These are phyloP conservation scores for Scenedesmus sp. DNA, from an alignment of 163 green algal genomes.

Conservation along the genomic window DNA sequence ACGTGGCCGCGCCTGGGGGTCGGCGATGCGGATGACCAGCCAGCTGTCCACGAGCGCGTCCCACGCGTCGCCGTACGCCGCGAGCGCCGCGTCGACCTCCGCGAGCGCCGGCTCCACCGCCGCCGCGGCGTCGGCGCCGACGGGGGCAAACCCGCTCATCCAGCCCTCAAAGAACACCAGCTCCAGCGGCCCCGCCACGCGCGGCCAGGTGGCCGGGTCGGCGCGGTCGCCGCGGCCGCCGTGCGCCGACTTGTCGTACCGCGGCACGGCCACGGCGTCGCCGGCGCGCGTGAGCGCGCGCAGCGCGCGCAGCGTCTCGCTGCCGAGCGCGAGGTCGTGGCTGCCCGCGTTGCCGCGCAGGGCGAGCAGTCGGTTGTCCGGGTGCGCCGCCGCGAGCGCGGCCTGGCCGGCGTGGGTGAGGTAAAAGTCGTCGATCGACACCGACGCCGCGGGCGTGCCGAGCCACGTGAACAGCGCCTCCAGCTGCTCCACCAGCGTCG, in stretches of 20 bases:
- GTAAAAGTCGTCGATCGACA: constrained; percentile 99
- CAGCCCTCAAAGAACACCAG: constrained; percentile 98
- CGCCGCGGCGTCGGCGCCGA: constrained; percentile 52
- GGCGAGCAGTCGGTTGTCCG: constrained; percentile 86
- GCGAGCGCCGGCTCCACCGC: constrained; percentile 72
- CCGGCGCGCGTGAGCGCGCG: constrained; percentile 42
- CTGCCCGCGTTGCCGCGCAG: constrained; percentile 93
- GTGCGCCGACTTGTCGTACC: constrained; percentile 92
- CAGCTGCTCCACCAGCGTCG: constrained; percentile 93
- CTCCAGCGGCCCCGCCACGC: constrained; percentile 64
- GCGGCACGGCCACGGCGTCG: constrained; percentile 45
- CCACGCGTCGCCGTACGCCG: constrained; percentile 79
- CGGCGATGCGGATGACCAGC: constrained; percentile 93
- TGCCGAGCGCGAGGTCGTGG: constrained; percentile 92
- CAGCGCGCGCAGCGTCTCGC: constrained; percentile 73
- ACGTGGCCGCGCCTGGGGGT: constrained; percentile 65
- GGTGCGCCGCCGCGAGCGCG: constrained; percentile 66
- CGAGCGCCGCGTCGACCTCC: constrained; percentile 81
- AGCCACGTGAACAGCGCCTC: constrained; percentile 77
- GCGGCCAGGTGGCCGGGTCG: constrained; percentile 64
- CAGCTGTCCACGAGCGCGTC: constrained; percentile 90
- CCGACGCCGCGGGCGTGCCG: constrained; percentile 66
- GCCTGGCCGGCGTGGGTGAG: constrained; percentile 80
- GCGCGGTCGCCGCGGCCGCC: constrained; percentile 76
- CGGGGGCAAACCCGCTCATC: constrained; percentile 95